A percentile compares a stretch with the other conserved stretches of the same genome.
Evolutionary conservation across 495 filamentous ascomycete genomes (phyloP).

Genomic region (Tuber brumale): DNA sequence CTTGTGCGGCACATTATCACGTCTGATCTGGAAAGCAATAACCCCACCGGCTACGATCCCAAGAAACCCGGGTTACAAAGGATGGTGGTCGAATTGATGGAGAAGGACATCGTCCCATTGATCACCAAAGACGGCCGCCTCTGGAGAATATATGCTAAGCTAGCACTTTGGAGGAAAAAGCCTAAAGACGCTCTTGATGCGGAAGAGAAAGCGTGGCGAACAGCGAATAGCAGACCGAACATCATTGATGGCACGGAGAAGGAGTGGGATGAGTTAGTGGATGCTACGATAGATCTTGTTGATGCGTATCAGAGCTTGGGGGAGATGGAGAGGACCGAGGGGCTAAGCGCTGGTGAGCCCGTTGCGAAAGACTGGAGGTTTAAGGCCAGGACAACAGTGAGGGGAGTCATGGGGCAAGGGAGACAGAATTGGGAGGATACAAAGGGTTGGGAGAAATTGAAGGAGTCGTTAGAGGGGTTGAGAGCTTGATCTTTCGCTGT

Average conservation of each 20-base stretch:
- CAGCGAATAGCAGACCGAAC: slow-evolving; percentile 50
- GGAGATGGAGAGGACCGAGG: slow-evolving; percentile 47
- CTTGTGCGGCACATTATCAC: slow-evolving; percentile 63
- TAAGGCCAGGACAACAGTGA: slow-evolving; percentile 75
- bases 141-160: slow-evolving; percentile 64
- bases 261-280: slow-evolving; percentile 57
- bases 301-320: slow-evolving; percentile 63
- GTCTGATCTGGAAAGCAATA: slow-evolving; percentile 30
- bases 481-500: slow-evolving; percentile 38
- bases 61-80: slow-evolving; percentile 42
- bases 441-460: slow-evolving; percentile 60
- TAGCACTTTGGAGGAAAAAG: slow-evolving; percentile 63
- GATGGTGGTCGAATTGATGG: slow-evolving; percentile 63
- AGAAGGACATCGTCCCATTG: slow-evolving; percentile 64
- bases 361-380: slow-evolving; percentile 70
- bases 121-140: slow-evolving; percentile 72
- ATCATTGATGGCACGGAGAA: slow-evolving; percentile 48
- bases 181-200: slow-evolving; percentile 67
- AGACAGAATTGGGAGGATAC: slow-evolving; percentile 77
- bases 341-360: slow-evolving; percentile 45
- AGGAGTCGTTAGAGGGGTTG: slow-evolving; percentile 56
- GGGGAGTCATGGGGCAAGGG: slow-evolving; percentile 72
- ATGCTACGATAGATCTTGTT: slow-evolving; percentile 59
- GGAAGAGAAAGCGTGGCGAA: slow-evolving; percentile 83
- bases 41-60: slow-evolving; percentile 33